These are phyloP conservation scores for Pleomassaria siparia DNA, from an alignment of 2,329 filamentous ascomycete species.

Conservation along the genomic window DNA sequence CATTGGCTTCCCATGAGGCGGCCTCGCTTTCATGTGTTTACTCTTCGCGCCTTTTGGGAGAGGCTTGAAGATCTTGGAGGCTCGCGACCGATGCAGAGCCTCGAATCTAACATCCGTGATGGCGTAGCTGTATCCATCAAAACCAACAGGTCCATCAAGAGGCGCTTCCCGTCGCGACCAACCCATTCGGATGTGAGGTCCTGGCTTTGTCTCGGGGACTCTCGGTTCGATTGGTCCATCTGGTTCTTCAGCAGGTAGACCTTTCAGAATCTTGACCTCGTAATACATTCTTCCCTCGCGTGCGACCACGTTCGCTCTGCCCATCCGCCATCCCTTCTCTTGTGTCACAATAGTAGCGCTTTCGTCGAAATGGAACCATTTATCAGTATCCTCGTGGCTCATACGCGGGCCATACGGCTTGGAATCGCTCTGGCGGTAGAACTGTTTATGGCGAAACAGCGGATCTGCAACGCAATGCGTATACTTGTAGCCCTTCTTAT, in stretches of 20 bases:
- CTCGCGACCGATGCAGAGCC: conserved; percentile 88
- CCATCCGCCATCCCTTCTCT: conserved; percentile 89
- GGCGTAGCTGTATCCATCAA: conserved; percentile 91
- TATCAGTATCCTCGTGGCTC: conserved; percentile 89
- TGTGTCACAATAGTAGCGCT: conserved; percentile 79
- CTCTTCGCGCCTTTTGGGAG: conserved; percentile 42
- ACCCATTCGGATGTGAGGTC: conserved; percentile 73
- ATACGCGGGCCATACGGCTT: conserved; percentile 81
- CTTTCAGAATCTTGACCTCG: conserved; percentile 86
- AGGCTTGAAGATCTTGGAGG: conserved; percentile 73
- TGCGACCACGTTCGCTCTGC: conserved; percentile 85
- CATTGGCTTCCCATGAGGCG: conserved; percentile 36
- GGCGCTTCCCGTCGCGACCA: conserved; percentile 82
- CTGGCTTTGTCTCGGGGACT: conserved; percentile 50
- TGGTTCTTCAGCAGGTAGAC: conserved; percentile 58
- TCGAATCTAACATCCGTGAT: conserved; percentile 88
- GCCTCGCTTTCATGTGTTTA: conserved; percentile 44
- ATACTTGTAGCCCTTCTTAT: conserved; percentile 78
- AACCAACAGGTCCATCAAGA: conserved; percentile 80
- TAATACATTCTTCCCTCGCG: conserved; percentile 91
- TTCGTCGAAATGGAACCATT: conserved; percentile 77
- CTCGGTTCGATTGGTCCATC: conserved; percentile 38
- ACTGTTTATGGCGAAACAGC: conserved; percentile 79
- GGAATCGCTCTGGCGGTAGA: conserved; percentile 86
- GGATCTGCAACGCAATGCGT: conserved; percentile 89